Conservation (phyloP, 495 filamentous ascomycete species). For the Jackrogersella minutella region DNA sequence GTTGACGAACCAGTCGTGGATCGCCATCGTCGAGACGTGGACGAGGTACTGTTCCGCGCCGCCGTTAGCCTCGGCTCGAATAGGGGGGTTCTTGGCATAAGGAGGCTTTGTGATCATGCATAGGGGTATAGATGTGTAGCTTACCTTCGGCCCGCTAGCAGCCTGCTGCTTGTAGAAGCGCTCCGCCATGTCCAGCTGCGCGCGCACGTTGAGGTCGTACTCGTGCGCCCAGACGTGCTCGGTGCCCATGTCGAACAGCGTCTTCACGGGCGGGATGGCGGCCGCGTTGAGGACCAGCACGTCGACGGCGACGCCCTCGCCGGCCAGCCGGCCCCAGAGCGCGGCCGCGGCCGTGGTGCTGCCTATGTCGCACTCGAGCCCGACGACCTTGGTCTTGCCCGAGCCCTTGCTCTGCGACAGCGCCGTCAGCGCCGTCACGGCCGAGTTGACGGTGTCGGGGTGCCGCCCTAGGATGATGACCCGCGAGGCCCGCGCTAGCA, state of each 20-base stretch:
- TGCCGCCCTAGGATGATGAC: constrained; percentile 46
- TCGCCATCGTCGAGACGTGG: constrained; percentile 46
- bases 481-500: constrained; percentile 36
- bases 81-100: no score
- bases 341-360: constrained; percentile 29
- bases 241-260: constrained; percentile 43
- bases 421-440: constrained; percentile 14
- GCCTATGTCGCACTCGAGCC: constrained; percentile 39
- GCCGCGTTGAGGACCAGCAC: constrained; percentile 54
- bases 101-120: no score
- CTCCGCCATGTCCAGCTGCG: constrained; percentile 47
- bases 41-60: constrained; percentile 41
- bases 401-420: background rate
- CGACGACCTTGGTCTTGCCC: constrained; percentile 32
- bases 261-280: background rate
- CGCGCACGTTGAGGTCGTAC: constrained; percentile 48
- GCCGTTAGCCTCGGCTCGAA: no score
- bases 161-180: constrained; percentile 44
- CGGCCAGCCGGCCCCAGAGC: constrained; percentile 47
- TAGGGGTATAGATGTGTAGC: background rate
- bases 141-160: constrained; percentile 17
- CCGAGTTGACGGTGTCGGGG: constrained; percentile 7
- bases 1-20: constrained; percentile 32
- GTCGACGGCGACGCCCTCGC: constrained; percentile 46
- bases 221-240: constrained; percentile 40